These are phyloP conservation scores for Stylosanthes scabra DNA, from an alignment of 331 rosid genomes.

Conservation along the genomic window DNA sequence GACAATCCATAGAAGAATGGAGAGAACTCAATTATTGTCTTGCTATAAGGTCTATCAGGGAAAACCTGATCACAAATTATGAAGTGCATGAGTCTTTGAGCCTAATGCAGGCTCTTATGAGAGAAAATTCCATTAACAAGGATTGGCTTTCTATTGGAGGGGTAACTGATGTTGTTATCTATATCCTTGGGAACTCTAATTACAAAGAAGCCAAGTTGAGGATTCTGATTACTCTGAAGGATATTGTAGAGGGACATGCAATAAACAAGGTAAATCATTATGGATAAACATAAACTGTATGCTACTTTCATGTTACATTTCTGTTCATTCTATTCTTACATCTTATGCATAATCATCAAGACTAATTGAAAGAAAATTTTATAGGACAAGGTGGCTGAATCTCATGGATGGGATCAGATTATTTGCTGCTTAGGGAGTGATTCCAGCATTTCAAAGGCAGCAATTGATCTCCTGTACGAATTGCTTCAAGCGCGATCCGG, in stretches of 20 bases:
- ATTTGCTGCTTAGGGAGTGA: conserved; percentile 64
- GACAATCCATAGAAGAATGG: conserved; percentile 90
- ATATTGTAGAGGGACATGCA: conserved; percentile 68
- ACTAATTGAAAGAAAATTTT: conserved; percentile 29
- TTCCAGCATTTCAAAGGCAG: conserved; percentile 64
- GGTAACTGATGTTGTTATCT: conserved; percentile 57
- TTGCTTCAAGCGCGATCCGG: conserved; percentile 69
- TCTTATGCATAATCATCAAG: background rate
- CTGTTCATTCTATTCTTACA: conserved; percentile 1
- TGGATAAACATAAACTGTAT: background rate
- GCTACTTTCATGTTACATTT: conserved; percentile 4
- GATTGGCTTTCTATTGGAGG: conserved; percentile 82
- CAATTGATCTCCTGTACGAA: conserved; percentile 65
- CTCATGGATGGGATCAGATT: conserved; percentile 73
- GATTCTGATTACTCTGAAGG: conserved; percentile 70
- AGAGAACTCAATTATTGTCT: conserved; percentile 80
- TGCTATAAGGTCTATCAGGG: conserved; percentile 60
- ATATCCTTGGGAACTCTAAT: conserved; percentile 55
- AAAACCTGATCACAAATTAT: conserved; percentile 45
- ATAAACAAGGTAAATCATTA: conserved; percentile 69
- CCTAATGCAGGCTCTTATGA: conserved; percentile 65
- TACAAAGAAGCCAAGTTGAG: conserved; percentile 60
- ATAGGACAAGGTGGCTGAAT: conserved; percentile 66
- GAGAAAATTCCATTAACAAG: conserved; percentile 75
- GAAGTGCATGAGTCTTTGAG: conserved; percentile 58